Base-by-base conservation (phyloP, 495 filamentous ascomycete genomes). In the Chaetomium tenue region DNA sequence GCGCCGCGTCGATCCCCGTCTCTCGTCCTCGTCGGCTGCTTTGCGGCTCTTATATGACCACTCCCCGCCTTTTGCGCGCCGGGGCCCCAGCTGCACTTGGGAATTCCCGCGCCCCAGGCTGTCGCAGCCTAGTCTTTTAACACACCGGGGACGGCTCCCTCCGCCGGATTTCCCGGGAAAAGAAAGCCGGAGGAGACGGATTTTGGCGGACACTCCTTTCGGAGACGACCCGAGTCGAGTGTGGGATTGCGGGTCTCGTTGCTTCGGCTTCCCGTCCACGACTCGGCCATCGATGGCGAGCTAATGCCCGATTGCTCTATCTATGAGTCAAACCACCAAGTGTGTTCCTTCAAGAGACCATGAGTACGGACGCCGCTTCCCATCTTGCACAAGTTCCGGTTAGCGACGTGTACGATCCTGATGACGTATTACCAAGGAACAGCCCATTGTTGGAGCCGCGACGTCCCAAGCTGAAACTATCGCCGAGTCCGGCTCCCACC, bases 381-480 rank as follows among this genome's bases (percentile, higher is more conserved):
- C 59, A 71, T 69, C 33, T 63, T 70, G 66, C 72, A 73, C 77
- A 79, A 71, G 76, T 63, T 71, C 66, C 73, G 71, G 70, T 68
- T 69, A 73, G 70, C 76, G 78, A 78, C 64, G 50, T 74, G 53
- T 82, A 80, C 71, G 74, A 80, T 70, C 72, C 78, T 65, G 77
- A 81, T 75, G 79, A 79, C 64, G 76, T 73, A 53, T 67, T 76
- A 40, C 72, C 74, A 46, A 70, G 68, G 63, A 75, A 76, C 71
- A 80, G 76, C 71, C 78, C 78, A 65, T 70, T 72, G 62, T 70
- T 79, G 71, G 70, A 75, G 67, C 77, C 79, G 55, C 67, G 66
- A 65, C 72, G 70, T 63, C 75, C 72, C 44, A 77, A 70, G 37
- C 76, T 82, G 40, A 70, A 72, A 63, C 76, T 71, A 48, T 73